Conservation (phyloP, 1,284 basidiomycete species). For the Naganishia liquefaciens region DNA sequence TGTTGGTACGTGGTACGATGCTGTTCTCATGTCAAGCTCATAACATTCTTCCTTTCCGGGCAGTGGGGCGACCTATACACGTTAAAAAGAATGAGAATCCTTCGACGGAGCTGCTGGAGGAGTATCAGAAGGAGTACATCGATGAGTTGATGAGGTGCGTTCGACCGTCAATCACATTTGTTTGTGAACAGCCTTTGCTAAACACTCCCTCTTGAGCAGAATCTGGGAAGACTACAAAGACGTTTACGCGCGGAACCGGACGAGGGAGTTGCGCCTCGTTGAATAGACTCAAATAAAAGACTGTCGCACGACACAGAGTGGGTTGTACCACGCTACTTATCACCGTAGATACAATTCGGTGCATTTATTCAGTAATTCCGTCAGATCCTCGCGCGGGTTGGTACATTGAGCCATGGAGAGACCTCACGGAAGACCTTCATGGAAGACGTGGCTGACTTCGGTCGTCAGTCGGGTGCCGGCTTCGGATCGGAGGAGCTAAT, state of each 20-base stretch:
- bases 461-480: no score
- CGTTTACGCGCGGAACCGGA: conserved; percentile 53
- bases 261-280: conserved; percentile 52
- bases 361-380: no score
- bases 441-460: no score
- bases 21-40: neutral
- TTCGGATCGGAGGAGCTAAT: no score
- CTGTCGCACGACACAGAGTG: no score
- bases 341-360: no score
- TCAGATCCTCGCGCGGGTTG: no score
- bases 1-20: conserved; percentile 69
- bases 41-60: neutral
- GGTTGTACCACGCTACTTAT: no score
- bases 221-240: conserved; percentile 92
- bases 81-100: conserved; percentile 78
- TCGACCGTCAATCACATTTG: conserved; percentile 2
- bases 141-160: conserved; percentile 81
- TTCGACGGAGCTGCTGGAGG: conserved; percentile 73
- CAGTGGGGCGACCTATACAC: conserved; percentile 84
- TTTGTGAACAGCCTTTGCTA: neutral
- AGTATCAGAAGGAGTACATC: conserved; percentile 83
- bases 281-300: conserved; percentile 36
- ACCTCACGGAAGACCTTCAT: no score
- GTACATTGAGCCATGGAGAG: no score
- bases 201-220: conserved; percentile 54